phyloP scores from a whole-genome alignment of 305 asterid genomes.

The Fraxinus latifolia region DNA sequence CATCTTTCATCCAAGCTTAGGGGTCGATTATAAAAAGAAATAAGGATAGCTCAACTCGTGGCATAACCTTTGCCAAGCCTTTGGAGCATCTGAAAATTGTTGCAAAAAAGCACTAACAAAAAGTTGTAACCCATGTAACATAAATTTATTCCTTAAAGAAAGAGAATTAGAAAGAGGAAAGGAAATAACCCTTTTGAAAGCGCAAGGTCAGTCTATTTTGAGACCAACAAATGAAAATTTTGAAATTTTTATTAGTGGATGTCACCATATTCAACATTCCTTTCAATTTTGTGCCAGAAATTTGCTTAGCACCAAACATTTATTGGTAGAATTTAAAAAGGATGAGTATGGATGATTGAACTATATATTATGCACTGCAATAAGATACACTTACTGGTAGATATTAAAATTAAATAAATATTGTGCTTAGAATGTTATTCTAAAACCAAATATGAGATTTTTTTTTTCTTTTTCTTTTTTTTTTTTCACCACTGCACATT shows the following conservation, averaged over 20 bases:
- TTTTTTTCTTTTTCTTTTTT: not conserved
- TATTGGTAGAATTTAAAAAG: not conserved
- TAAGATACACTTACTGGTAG: not conserved
- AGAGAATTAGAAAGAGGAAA: conserved; percentile 2
- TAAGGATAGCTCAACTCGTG: not conserved
- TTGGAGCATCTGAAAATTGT: conserved; percentile 18
- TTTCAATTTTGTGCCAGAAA: conserved; percentile 26
- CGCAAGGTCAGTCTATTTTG: conserved; percentile 21
- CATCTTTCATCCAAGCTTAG: not conserved
- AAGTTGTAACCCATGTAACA: not conserved
- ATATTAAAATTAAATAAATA: not conserved
- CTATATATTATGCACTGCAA: not conserved
- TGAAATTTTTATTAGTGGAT: conserved; percentile 22
- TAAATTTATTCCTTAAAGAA: not conserved
- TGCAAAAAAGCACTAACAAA: not conserved
- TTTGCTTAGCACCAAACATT: conserved; percentile 16
- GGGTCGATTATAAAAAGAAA: not conserved
- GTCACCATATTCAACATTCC: conserved; percentile 25
- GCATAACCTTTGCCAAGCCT: conserved; percentile 26
- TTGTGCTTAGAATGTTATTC: not conserved
- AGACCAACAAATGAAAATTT: conserved; percentile 21
- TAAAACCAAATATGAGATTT: not conserved
- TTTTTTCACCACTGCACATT: not conserved
- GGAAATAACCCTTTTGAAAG: conserved; percentile 5
- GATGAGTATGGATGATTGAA: not conserved